These are phyloP conservation scores for Cunninghamia lanceolata DNA, from an alignment of 75 land plant species.

Conservation along the genomic window DNA sequence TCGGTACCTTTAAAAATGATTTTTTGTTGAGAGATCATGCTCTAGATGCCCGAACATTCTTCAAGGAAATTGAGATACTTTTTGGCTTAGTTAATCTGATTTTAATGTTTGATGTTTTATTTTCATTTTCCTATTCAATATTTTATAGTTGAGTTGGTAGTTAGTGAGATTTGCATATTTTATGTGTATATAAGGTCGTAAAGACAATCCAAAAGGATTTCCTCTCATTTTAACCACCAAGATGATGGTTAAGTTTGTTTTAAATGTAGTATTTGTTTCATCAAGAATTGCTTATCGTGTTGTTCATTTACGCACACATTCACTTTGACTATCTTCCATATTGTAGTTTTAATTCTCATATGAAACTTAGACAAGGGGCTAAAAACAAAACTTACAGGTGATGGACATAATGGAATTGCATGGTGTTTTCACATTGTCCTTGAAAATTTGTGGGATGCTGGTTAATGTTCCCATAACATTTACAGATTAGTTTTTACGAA, in stretches of 20 bases:
- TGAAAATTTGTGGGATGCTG: neutral
- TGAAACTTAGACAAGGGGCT: neutral
- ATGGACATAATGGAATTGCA: neutral
- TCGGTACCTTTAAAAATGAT: neutral
- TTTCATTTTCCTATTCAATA: neutral
- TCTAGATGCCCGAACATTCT: neutral
- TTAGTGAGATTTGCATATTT: neutral
- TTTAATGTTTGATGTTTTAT: neutral
- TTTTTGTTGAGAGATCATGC: neutral
- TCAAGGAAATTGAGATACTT: neutral
- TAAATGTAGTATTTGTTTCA: neutral
- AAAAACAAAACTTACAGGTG: neutral
- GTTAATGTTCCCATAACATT: neutral
- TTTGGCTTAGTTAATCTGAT: neutral
- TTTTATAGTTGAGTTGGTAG: neutral
- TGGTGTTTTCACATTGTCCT: neutral
- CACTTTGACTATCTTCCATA: neutral
- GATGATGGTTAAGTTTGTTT: neutral
- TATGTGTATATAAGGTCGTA: neutral
- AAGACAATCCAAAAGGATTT: too few relatives aligned
- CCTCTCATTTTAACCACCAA: neutral
- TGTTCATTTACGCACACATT: neutral
- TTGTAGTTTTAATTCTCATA: neutral
- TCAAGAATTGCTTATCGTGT: neutral
- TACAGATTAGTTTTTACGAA: constrained; percentile 84